These are phyloP conservation scores for Lachancea meyersii DNA, from an alignment of 805 yeast genomes.

Conservation along the genomic window DNA sequence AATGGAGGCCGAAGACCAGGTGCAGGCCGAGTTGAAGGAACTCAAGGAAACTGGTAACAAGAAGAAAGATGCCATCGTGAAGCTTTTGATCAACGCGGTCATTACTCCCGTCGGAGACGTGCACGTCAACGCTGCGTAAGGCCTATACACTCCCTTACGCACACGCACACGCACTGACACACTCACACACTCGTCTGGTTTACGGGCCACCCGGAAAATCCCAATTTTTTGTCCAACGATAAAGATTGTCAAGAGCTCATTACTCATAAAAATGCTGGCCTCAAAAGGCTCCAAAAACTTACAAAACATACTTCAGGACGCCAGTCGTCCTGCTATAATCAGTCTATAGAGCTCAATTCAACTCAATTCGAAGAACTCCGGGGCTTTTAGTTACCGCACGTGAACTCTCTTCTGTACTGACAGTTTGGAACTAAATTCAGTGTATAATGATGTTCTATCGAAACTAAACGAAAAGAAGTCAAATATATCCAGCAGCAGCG, in stretches of 20 bases:
- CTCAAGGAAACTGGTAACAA: conserved; percentile 58
- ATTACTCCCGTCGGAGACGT: conserved; percentile 73
- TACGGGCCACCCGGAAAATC: too few species aligned
- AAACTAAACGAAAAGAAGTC: not conserved
- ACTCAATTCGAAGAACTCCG: not conserved
- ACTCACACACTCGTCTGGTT: too few species aligned
- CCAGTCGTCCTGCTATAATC: not conserved
- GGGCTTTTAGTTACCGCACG: not conserved
- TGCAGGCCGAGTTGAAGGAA: conserved; percentile 61
- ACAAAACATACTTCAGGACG: not conserved
- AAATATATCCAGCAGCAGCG: not conserved
- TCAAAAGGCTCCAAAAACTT: too few species aligned
- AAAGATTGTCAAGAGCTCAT: too few species aligned
- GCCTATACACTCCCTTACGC: not conserved
- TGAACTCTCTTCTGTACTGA: too few species aligned
- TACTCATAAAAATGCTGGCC: too few species aligned
- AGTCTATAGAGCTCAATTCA: not conserved
- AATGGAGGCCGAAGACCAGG: conserved; percentile 68
- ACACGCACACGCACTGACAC: too few species aligned
- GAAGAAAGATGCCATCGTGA: conserved; percentile 62
- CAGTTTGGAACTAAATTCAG: too few species aligned
- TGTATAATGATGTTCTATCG: not conserved
- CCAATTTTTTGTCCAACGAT: too few species aligned
- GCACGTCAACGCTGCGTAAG: conserved; percentile 60
- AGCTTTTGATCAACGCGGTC: conserved; percentile 73